These are phyloP conservation scores for Dendrocalamus sinicus DNA, from an alignment of 176 grass and related monocot species.

Conservation along the genomic window DNA sequence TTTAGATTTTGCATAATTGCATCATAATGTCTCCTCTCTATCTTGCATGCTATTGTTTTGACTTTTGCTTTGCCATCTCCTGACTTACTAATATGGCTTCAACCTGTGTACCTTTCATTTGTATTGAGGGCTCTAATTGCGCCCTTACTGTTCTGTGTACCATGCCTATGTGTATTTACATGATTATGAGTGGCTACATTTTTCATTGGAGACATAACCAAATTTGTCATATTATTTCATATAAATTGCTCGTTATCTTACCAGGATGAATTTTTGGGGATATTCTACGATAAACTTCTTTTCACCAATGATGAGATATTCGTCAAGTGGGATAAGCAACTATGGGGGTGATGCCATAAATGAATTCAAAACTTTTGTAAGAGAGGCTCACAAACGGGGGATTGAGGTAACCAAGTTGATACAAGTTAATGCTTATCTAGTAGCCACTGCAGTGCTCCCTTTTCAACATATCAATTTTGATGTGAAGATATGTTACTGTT, in stretches of 20 bases:
- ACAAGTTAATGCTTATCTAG: constrained; percentile 18
- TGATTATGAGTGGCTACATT: background rate
- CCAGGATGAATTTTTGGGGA: constrained; percentile 96
- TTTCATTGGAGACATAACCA: background rate
- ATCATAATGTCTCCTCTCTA: background rate
- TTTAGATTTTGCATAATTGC: background rate
- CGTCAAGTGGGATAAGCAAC: constrained; percentile 59
- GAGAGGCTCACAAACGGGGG: constrained; percentile 89
- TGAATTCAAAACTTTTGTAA: constrained; percentile 88
- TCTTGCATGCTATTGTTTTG: background rate
- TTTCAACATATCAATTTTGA: constrained; percentile 41
- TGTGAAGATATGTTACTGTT: constrained; percentile 31
- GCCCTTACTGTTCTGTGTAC: background rate
- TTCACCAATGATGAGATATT: constrained; percentile 94
- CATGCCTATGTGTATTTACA: constrained; percentile 1
- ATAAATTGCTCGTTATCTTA: constrained; percentile 27
- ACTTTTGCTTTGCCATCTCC: background rate
- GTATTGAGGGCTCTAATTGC: background rate
- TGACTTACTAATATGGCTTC: background rate
- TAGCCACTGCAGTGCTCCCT: background rate
- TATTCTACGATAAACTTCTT: constrained; percentile 95
- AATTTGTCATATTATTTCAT: constrained; percentile 29
- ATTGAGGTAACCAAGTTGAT: constrained; percentile 74
- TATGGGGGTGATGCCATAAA: constrained; percentile 82
- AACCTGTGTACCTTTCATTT: background rate